Evolutionary conservation across 2,329 filamentous ascomycete species (phyloP).

Genomic region (Colletotrichum spinosum): DNA sequence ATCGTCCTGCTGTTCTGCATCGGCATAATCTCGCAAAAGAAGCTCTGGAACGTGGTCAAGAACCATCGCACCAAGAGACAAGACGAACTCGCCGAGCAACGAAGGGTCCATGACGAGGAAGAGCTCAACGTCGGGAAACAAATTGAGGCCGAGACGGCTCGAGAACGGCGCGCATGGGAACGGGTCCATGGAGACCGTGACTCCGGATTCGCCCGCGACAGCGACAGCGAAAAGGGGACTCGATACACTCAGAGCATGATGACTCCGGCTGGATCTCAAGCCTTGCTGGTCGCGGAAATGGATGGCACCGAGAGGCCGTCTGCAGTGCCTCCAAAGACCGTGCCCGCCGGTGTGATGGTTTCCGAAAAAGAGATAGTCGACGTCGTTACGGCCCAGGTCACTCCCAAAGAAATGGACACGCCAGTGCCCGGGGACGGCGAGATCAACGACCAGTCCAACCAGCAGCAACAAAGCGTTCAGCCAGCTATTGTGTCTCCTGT

Average conservation of each 20-base stretch:
- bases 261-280: conserved; percentile 1
- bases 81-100: conserved; percentile 60
- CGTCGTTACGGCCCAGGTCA: conserved; percentile 65
- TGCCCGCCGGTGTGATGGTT: conserved; percentile 54
- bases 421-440: conserved; percentile 27
- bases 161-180: conserved; percentile 80
- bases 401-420: conserved; percentile 58
- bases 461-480: neutral
- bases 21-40: conserved; percentile 86
- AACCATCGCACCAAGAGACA: conserved; percentile 67
- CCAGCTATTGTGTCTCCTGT: conserved; percentile 51
- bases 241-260: conserved; percentile 40
- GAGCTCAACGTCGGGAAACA: conserved; percentile 78
- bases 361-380: conserved; percentile 55
- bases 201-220: conserved; percentile 61
- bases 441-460: too few species aligned
- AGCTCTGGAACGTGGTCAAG: conserved; percentile 85
- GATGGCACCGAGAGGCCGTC: conserved; percentile 45
- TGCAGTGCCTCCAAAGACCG: conserved; percentile 42
- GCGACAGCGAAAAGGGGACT: conserved; percentile 58
- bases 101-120: conserved; percentile 67
- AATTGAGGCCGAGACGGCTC: conserved; percentile 70
- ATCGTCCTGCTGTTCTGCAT: conserved; percentile 80
- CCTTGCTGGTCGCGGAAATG: conserved; percentile 60
- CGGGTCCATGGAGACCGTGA: conserved; percentile 74